Evolutionary conservation across 2,329 filamentous ascomycete species (phyloP), one percentile per base, ranked within the genome.

Genomic region (Aspergillus nomiae): DNA sequence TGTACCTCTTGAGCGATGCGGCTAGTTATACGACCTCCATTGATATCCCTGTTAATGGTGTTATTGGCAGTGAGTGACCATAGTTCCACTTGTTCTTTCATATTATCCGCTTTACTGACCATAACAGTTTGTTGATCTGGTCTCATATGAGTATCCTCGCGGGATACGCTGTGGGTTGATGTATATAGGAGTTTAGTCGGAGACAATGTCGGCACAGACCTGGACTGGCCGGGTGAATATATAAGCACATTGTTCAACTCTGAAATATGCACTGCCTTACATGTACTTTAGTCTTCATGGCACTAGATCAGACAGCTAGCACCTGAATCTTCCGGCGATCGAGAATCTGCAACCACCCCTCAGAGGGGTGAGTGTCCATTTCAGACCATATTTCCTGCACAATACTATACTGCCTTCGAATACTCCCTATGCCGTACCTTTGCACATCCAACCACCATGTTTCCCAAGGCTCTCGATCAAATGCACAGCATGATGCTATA

Each of bases 21-120:
- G 80, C 81, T 12, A 81, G 78, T 60, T 84, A 83, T 64, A 83
- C 81, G 0, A 83, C 81, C 2, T 80, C 79, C 7, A 82, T 83
- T 60, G 81, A 83, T 71, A 82, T 83, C 56, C 81, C 81, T 0
- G 77, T 84, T 32, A 81, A 81, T 60, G 82, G 81, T 24, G 80
- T 82, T 61, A 80, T 83, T 62, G 80, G 80, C n/a, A 73, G 70
- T 71, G 62, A 67, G 70, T 68, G 6, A 26, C 24, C 21, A 24
- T 21, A 10, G 3, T 28, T 50, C 26, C 3, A 30, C 3, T 1
- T n/a, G 12, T 2, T 50, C 14, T 1, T 26, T 30, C 9, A 11
- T 30, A 30, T 19, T 0, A 11, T 26, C 2, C 12, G 3, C 0
- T 16, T 8, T 30, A 11, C 46, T 50, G 10, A 50, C 9, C 16